These are phyloP conservation scores for Trichoderma atrobrunneum DNA, from an alignment of 2,329 filamentous ascomycete species.

Conservation along the genomic window DNA sequence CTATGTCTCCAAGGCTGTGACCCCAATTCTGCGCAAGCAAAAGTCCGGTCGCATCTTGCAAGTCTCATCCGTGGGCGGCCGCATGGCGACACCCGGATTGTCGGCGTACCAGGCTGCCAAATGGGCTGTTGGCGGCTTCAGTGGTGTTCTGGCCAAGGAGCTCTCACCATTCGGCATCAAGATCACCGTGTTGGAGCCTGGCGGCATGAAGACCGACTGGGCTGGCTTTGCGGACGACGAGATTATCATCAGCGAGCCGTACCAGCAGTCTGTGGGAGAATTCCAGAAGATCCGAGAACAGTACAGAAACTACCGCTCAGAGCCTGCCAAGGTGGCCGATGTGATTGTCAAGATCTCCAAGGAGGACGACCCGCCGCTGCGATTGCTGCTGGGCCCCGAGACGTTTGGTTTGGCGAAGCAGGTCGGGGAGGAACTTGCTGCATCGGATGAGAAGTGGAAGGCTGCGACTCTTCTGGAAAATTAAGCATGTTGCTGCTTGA, in stretches of 20 bases:
- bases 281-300: slow-evolving; percentile 19
- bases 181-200: slow-evolving; percentile 40
- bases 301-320: slow-evolving; percentile 9
- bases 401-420: slow-evolving; percentile 26
- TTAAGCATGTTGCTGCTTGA: neutral
- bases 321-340: slow-evolving; percentile 28
- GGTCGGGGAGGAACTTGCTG: slow-evolving; percentile 25
- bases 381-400: slow-evolving; percentile 33
- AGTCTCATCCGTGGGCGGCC: slow-evolving; percentile 39
- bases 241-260: slow-evolving; percentile 34
- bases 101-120: slow-evolving; percentile 40
- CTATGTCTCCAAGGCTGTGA: slow-evolving; percentile 46
- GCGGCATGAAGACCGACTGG: slow-evolving; percentile 42
- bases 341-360: slow-evolving; percentile 30
- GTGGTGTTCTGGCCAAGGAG: slow-evolving; percentile 36
- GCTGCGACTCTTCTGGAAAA: slow-evolving; percentile 14
- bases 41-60: slow-evolving; percentile 38
- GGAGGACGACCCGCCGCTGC: slow-evolving; percentile 30
- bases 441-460: slow-evolving; percentile 33
- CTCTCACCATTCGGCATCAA: slow-evolving; percentile 38
- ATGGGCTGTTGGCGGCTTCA: slow-evolving; percentile 40
- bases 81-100: slow-evolving; percentile 34
- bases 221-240: slow-evolving; percentile 30
- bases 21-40: slow-evolving; percentile 35
- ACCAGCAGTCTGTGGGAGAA: slow-evolving; percentile 35